Conservation (phyloP, 768 basidiomycete species). For the Imleria badia region DNA sequence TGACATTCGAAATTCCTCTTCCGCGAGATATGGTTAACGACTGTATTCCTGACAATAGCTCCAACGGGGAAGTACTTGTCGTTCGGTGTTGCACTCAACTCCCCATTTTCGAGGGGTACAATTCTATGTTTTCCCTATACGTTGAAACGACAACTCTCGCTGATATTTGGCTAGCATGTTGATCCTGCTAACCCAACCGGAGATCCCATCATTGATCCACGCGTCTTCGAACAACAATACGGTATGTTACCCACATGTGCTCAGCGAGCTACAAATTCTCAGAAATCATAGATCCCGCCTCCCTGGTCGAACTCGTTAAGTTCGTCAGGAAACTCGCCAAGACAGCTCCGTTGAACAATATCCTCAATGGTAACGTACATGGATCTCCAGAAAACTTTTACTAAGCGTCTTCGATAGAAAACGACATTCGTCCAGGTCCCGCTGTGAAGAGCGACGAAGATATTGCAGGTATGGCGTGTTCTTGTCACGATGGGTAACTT, state of each 20-base stretch:
- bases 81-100: background rate
- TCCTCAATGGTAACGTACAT: background rate
- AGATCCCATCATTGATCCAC: constrained; percentile 1
- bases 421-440: background rate
- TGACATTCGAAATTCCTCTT: background rate
- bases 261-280: background rate
- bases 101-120: constrained; percentile 2
- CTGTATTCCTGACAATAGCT: background rate
- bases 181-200: background rate
- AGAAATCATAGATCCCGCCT: background rate
- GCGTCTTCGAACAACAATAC: background rate
- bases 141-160: background rate
- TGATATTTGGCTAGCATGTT: background rate
- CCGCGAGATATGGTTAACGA: background rate
- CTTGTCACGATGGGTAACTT: background rate
- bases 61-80: background rate
- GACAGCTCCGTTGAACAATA: background rate
- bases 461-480: background rate
- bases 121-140: background rate
- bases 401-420: background rate
- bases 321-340: background rate
- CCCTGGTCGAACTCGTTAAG: background rate
- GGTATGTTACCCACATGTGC: background rate
- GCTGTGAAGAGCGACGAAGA: background rate
- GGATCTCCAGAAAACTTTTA: background rate